Conservation (phyloP, 2,329 filamentous ascomycete species). For the Arthrobotrys entomopaga region DNA sequence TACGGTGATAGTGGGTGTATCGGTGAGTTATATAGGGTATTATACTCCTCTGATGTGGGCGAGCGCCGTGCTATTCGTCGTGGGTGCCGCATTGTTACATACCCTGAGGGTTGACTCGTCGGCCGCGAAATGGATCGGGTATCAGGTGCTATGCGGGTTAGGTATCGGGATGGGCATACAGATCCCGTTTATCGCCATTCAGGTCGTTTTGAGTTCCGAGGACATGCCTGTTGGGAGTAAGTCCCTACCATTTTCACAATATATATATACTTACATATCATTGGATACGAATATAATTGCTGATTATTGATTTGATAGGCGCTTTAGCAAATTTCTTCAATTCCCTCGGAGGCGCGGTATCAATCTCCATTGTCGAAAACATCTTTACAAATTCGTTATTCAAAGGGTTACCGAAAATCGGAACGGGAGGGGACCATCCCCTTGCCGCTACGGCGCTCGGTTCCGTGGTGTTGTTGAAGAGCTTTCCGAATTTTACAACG, state of each 20-base stretch:
- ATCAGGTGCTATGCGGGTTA: conserved; percentile 58
- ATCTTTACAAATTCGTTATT: conserved; percentile 74
- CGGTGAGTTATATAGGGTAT: too few relatives aligned
- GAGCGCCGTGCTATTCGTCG: too few relatives aligned
- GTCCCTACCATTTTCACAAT: neutral
- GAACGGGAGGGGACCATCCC: too few relatives aligned
- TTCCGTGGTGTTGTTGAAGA: conserved; percentile 1
- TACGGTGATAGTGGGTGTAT: conserved; percentile 60
- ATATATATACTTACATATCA: too few relatives aligned
- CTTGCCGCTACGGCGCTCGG: too few relatives aligned
- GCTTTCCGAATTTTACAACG: conserved; percentile 58
- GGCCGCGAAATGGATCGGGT: conserved; percentile 61
- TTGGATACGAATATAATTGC: too few relatives aligned
- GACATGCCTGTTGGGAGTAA: conserved; percentile 59
- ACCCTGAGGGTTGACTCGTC: conserved; percentile 61
- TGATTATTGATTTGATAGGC: neutral
- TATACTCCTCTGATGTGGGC: too few relatives aligned
- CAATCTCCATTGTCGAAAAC: conserved; percentile 73
- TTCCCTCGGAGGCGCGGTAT: conserved; percentile 72
- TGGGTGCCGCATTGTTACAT: conserved; percentile 60
- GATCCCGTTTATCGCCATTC: conserved; percentile 58
- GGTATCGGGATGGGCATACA: conserved; percentile 60
- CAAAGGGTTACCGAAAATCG: conserved; percentile 64
- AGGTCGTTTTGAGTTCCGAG: conserved; percentile 58
- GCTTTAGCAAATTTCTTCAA: conserved; percentile 70